A percentile compares a stretch with the other conserved stretches of the same genome.
phyloP scores from a whole-genome alignment of 129 eudicot genomes.

The Lactuca saligna region DNA sequence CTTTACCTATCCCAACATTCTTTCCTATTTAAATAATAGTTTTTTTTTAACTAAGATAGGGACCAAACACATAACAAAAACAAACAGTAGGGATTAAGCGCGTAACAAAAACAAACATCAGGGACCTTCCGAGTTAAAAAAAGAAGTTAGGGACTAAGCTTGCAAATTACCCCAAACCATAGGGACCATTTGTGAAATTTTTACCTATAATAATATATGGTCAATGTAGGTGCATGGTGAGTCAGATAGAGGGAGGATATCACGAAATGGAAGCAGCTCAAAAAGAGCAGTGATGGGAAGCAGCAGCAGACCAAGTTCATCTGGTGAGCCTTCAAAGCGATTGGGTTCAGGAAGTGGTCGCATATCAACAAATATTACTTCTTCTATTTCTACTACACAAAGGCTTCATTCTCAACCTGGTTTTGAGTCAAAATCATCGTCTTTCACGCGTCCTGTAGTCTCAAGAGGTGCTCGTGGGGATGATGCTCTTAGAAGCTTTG shows the following conservation, averaged over 20 bases:
- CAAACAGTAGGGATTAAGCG: too few species aligned
- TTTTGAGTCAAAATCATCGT: constrained; percentile 77
- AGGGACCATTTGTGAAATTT: too few species aligned
- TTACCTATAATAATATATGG: too few species aligned
- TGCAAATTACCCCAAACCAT: too few species aligned
- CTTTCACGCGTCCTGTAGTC: constrained; percentile 59
- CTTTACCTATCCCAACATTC: too few species aligned
- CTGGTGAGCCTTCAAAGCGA: constrained; percentile 66
- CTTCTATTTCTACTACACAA: constrained; percentile 38
- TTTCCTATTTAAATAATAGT: too few species aligned
- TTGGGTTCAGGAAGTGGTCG: constrained; percentile 66
- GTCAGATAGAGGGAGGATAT: constrained; percentile 61
- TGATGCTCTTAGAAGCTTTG: constrained; percentile 89
- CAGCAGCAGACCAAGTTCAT: constrained; percentile 90
- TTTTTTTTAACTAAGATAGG: too few species aligned
- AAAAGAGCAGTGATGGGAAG: constrained; percentile 62
- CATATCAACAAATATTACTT: constrained; percentile 27
- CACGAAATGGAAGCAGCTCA: constrained; percentile 64
- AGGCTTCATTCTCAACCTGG: constrained; percentile 88
- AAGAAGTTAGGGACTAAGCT: too few species aligned
- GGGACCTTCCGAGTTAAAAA: too few species aligned
- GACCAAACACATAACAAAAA: too few species aligned
- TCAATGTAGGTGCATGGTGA: constrained; percentile 74
- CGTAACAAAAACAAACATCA: too few species aligned
- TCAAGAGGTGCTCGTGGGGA: constrained; percentile 59